A percentile compares a stretch with the other conserved stretches of the same genome.
These are phyloP conservation scores for Penicillium nucicola DNA, from an alignment of 495 filamentous ascomycete species.

Conservation along the genomic window DNA sequence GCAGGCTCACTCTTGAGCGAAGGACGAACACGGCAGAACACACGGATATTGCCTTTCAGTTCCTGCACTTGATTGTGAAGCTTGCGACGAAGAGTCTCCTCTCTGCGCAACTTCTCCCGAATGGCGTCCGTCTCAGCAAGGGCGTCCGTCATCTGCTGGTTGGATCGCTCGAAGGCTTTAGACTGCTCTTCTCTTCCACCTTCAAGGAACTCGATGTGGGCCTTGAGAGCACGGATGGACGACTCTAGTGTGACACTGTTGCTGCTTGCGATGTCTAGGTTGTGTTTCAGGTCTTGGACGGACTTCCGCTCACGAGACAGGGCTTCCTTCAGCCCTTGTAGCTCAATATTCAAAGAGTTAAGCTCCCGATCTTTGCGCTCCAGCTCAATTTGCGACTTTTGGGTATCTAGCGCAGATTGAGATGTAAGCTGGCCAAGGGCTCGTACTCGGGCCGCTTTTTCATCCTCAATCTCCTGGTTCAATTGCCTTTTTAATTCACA, in stretches of 20 bases:
- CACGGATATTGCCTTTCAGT: constrained; percentile 97
- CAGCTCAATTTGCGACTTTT: constrained; percentile 60
- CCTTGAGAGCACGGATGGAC: constrained; percentile 67
- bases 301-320: constrained; percentile 59
- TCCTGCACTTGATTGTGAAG: constrained; percentile 98
- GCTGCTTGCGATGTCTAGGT: constrained; percentile 60
- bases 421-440: constrained; percentile 66
- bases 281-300: constrained; percentile 54
- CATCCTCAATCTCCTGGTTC: constrained; percentile 62
- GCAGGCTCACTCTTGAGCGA: constrained; percentile 54
- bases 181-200: constrained; percentile 83
- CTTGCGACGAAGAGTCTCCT: constrained; percentile 87
- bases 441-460: constrained; percentile 51
- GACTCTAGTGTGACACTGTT: constrained; percentile 69
- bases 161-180: constrained; percentile 70
- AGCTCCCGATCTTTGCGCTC: constrained; percentile 61
- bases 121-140: constrained; percentile 61
- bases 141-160: constrained; percentile 74
- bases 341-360: constrained; percentile 46
- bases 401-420: constrained; percentile 58
- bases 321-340: constrained; percentile 54
- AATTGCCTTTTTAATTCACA: constrained; percentile 45
- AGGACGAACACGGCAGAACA: constrained; percentile 96
- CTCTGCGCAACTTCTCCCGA: constrained; percentile 80
- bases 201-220: constrained; percentile 82